A percentile compares a stretch with the other conserved stretches of the same genome.
phyloP scores from a whole-genome alignment of 371 early-diverging fungal species.

The Syncephalastrum racemosum region DNA sequence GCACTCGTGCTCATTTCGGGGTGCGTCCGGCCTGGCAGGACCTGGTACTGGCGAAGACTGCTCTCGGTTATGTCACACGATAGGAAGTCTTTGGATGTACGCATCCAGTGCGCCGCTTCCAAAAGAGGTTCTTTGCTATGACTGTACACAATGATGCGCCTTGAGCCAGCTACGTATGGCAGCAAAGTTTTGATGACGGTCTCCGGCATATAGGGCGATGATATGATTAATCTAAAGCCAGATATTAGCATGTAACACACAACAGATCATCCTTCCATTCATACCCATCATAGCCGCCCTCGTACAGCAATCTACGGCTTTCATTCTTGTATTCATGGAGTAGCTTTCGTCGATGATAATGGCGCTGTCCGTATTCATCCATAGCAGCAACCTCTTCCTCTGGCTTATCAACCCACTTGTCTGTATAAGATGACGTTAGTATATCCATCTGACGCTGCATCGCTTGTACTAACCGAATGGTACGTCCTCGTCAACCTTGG shows the following conservation, averaged over 20 bases:
- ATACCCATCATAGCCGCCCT: constrained; percentile 68
- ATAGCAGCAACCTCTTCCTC: constrained; percentile 32
- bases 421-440: constrained; percentile 16
- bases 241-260: constrained; percentile 1
- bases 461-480: constrained; percentile 49
- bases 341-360: constrained; percentile 39
- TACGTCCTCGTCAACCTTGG: constrained; percentile 48
- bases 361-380: constrained; percentile 24
- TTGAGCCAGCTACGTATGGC: constrained; percentile 75
- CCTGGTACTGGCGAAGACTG: constrained; percentile 89
- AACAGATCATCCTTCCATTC: background rate
- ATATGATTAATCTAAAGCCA: constrained; percentile 68
- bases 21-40: constrained; percentile 87
- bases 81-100: constrained; percentile 66
- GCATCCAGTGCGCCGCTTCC: constrained; percentile 70
- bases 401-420: constrained; percentile 31
- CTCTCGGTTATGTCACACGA: constrained; percentile 86
- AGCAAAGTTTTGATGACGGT: constrained; percentile 68
- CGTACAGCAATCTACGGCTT: constrained; percentile 38
- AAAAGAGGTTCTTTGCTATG: constrained; percentile 80
- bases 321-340: constrained; percentile 23
- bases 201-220: constrained; percentile 71
- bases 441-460: background rate
- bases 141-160: constrained; percentile 85
- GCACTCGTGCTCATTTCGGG: constrained; percentile 92